A percentile compares a stretch with the other conserved stretches of the same genome.
phyloP scores from a whole-genome alignment of 73 alveolate genomes.

The Symbiodinium pilosum region DNA sequence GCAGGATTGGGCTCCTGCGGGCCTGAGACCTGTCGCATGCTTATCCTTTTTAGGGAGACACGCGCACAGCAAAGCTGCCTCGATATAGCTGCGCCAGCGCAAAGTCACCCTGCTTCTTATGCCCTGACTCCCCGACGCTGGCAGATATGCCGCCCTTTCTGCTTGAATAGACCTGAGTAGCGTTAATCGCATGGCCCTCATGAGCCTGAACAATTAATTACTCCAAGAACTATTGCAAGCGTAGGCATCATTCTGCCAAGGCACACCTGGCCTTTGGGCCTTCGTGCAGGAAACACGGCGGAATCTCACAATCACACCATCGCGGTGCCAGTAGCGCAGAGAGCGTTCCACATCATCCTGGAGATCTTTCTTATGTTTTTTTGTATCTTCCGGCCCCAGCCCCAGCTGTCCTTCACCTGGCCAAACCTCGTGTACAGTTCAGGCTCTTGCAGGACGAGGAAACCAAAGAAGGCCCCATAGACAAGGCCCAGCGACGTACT shows the following conservation, averaged over 20 bases:
- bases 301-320: constrained; percentile 36
- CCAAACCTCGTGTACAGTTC: constrained; percentile 53
- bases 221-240: no score
- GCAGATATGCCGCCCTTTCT: neutral
- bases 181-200: no score
- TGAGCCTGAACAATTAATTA: no score
- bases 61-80: no score
- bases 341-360: constrained; percentile 84
- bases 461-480: constrained; percentile 83
- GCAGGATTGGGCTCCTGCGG: no score
- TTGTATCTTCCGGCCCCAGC: neutral
- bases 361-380: neutral
- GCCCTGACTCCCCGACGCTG: neutral
- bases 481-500: constrained; percentile 18
- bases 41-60: no score
- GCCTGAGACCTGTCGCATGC: no score
- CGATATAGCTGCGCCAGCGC: neutral
- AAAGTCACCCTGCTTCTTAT: neutral
- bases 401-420: constrained; percentile 25
- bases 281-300: constrained; percentile 42
- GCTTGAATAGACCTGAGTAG: neutral
- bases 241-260: neutral
- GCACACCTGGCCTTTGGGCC: constrained; percentile 32
- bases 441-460: constrained; percentile 18
- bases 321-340: constrained; percentile 84